phyloP scores from a whole-genome alignment of 441 rosid species.

The Eruca vesicaria region DNA sequence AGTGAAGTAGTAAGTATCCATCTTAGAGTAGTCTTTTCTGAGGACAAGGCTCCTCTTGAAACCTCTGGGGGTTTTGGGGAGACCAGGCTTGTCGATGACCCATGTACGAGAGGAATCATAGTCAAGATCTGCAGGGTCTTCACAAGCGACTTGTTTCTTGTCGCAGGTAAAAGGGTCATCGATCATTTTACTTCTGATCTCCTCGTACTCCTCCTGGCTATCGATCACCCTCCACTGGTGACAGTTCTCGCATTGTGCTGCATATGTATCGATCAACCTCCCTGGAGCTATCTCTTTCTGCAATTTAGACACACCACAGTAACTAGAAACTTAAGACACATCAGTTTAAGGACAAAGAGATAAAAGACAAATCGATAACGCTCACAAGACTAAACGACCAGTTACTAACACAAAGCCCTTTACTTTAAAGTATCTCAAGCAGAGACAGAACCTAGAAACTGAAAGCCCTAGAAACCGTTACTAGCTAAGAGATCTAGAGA shows the following conservation, averaged over 20 bases:
- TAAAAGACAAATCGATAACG: too few relatives aligned
- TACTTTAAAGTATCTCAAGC: too few relatives aligned
- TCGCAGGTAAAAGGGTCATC: constrained; percentile 59
- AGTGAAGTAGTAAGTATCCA: constrained; percentile 86
- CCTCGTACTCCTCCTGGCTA: constrained; percentile 71
- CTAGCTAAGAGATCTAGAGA: background rate
- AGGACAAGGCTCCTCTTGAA: constrained; percentile 78
- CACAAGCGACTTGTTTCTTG: constrained; percentile 51
- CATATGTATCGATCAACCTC: constrained; percentile 63
- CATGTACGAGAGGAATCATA: constrained; percentile 66
- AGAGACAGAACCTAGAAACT: too few relatives aligned
- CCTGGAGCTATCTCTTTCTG: constrained; percentile 17
- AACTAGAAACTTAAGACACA: too few relatives aligned
- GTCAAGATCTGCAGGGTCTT: constrained; percentile 71
- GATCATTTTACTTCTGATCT: constrained; percentile 59
- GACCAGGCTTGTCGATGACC: constrained; percentile 88
- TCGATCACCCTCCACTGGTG: constrained; percentile 77
- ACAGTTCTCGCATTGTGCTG: constrained; percentile 82
- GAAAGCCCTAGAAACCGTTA: background rate
- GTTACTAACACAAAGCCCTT: too few relatives aligned
- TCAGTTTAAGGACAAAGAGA: too few relatives aligned
- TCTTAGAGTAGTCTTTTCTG: constrained; percentile 72
- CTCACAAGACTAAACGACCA: too few relatives aligned
- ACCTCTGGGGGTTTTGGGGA: constrained; percentile 85
- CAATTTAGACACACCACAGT: background rate